A percentile compares a stretch with the other conserved stretches of the same genome.
Conservation (phyloP, 768 basidiomycete species). For the Erythrobasidium yunnanense region DNA sequence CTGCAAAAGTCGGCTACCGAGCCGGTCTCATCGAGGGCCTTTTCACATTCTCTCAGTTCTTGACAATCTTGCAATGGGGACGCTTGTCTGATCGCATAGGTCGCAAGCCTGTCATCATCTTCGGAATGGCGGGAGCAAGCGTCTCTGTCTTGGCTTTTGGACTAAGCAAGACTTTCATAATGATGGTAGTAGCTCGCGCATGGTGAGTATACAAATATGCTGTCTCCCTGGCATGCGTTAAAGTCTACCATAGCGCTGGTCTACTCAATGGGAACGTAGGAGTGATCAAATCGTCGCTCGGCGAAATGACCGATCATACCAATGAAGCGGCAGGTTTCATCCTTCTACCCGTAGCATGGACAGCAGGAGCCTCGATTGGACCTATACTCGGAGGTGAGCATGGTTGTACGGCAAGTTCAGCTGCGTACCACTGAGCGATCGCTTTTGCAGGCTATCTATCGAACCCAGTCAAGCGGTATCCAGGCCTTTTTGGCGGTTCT, state of each 20-base stretch:
- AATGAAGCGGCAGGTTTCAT: slow-evolving; percentile 36
- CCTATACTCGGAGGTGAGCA: slow-evolving; percentile 37
- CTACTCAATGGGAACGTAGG: slow-evolving; percentile 4
- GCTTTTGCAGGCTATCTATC: slow-evolving; percentile 33
- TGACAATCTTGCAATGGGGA: slow-evolving; percentile 33
- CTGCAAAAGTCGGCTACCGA: slow-evolving; percentile 23
- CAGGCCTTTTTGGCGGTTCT: slow-evolving; percentile 16
- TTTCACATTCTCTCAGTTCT: slow-evolving; percentile 33
- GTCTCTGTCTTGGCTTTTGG: slow-evolving; percentile 34
- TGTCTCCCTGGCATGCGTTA: neutral
- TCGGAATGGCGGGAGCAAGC: slow-evolving; percentile 32
- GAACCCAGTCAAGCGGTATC: slow-evolving; percentile 30
- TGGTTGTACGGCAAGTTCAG: too few species aligned
- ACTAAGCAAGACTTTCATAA: slow-evolving; percentile 13
- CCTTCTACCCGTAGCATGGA: slow-evolving; percentile 33
- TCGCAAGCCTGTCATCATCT: slow-evolving; percentile 35
- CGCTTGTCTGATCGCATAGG: slow-evolving; percentile 35
- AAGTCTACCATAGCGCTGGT: slow-evolving; percentile 8
- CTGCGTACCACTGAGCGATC: too few species aligned
- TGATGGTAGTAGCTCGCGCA: slow-evolving; percentile 29
- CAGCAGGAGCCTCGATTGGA: slow-evolving; percentile 18
- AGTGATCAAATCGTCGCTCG: slow-evolving; percentile 31
- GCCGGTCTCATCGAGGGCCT: slow-evolving; percentile 29
- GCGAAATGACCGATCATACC: slow-evolving; percentile 34
- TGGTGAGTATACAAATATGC: slow-evolving; percentile 30